These are phyloP conservation scores for Aspergillus nidulans DNA, from an alignment of 495 filamentous ascomycete species.

Conservation along the genomic window DNA sequence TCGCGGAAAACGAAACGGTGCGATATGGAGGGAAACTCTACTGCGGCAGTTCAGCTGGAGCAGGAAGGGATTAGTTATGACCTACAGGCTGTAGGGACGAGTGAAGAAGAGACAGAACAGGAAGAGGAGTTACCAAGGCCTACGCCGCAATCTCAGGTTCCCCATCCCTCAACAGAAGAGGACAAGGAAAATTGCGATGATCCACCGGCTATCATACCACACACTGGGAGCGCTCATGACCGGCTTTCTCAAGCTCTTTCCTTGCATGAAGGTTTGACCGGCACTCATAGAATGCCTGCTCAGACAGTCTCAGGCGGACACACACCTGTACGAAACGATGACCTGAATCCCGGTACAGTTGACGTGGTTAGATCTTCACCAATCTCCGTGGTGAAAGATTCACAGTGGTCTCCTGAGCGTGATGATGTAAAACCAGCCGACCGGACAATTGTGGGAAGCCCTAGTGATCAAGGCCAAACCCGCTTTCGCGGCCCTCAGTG, in stretches of 20 bases:
- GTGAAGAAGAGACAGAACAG: slow-evolving; percentile 51
- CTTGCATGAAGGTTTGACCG: slow-evolving; percentile 23
- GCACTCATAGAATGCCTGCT: slow-evolving; percentile 2
- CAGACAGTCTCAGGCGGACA: slow-evolving; percentile 1
- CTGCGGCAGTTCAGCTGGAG: slow-evolving; percentile 10
- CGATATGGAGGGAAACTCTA: slow-evolving; percentile 5
- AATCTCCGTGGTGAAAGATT: slow-evolving; percentile 42
- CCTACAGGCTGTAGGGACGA: slow-evolving; percentile 23
- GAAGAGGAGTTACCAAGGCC: slow-evolving; percentile 36
- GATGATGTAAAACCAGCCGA: slow-evolving; percentile 4
- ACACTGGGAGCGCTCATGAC: slow-evolving; percentile 32
- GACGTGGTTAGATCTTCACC: slow-evolving; percentile 29
- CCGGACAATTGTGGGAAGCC: not conserved
- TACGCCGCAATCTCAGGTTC: slow-evolving; percentile 26
- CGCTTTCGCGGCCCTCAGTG: slow-evolving; percentile 8
- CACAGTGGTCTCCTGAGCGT: slow-evolving; percentile 40
- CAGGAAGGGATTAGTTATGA: slow-evolving; percentile 7
- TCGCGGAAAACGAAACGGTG: not conserved
- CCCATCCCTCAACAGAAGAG: slow-evolving; percentile 35
- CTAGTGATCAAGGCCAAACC: not conserved
- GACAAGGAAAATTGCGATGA: slow-evolving; percentile 49
- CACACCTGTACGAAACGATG: slow-evolving; percentile 2
- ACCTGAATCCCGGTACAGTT: slow-evolving; percentile 10
- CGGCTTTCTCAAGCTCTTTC: slow-evolving; percentile 39
- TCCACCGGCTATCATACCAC: slow-evolving; percentile 22